These are phyloP conservation scores for Candida corydali DNA, from an alignment of 805 yeast genomes.

Conservation along the genomic window DNA sequence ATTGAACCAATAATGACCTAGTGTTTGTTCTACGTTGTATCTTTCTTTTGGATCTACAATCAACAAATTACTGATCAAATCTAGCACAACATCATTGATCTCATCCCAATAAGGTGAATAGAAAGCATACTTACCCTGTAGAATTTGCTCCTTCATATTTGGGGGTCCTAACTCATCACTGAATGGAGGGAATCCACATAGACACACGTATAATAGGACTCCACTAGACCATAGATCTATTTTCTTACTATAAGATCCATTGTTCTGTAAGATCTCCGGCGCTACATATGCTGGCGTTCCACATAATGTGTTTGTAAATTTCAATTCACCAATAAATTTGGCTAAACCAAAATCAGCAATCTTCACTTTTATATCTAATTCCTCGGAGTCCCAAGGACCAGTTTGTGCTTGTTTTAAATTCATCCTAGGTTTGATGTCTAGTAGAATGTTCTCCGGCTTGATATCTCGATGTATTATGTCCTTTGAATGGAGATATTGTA, in stretches of 20 bases:
- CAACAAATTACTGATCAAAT: constrained; percentile 58
- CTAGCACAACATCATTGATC: constrained; percentile 60
- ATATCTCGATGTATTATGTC: constrained; percentile 44
- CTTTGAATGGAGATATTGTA: constrained; percentile 34
- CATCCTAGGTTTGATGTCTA: constrained; percentile 47
- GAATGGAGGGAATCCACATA: constrained; percentile 84
- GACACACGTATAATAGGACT: constrained; percentile 69
- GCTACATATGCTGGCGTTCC: constrained; percentile 90
- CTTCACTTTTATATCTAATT: constrained; percentile 61
- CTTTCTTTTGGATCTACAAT: constrained; percentile 50
- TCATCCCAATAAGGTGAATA: constrained; percentile 79
- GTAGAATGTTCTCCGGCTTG: constrained; percentile 20
- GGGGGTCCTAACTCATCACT: constrained; percentile 82
- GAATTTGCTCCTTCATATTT: constrained; percentile 68
- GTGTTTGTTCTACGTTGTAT: constrained; percentile 34
- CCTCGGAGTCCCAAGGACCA: constrained; percentile 59
- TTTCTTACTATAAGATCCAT: constrained; percentile 59
- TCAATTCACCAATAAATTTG: constrained; percentile 64
- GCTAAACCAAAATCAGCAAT: constrained; percentile 82
- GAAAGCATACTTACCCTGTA: constrained; percentile 64
- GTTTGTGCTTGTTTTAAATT: constrained; percentile 25
- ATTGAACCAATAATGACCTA: constrained; percentile 43
- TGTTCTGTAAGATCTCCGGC: constrained; percentile 64
- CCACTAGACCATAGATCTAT: constrained; percentile 85
- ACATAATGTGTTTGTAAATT: constrained; percentile 73